Evolutionary conservation across 768 basidiomycete species (phyloP), one percentile per base, ranked within the genome.

Genomic region (Mycena galopus): DNA sequence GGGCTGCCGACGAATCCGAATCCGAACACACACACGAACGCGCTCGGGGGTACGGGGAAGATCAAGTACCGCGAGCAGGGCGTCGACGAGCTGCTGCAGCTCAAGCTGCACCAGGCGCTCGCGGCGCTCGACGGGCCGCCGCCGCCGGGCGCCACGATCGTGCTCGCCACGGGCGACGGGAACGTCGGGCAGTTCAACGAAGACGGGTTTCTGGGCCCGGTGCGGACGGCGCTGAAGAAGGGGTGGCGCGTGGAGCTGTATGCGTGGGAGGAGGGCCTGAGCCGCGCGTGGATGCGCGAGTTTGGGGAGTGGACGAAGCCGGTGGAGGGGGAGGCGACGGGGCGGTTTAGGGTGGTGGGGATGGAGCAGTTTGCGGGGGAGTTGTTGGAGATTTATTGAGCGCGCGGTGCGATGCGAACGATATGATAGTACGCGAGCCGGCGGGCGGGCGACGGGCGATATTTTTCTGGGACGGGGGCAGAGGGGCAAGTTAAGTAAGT

Each of bases 211-310:
- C 80, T 96, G 29, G 96, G 96, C 0, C 93, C 94, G 53, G 95
- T 96, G 16, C 85, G 94, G 68, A 91, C 92, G 16, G 97, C 97
- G 6, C 83, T 98, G 76, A 92, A 91, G 82, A 89, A 92, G 57
- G 97, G 97, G 2, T 99, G 97, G 97, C 88, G 87, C 67, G 96
- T 99, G n/a, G 97, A 99, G 83, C 78, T 98, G 77, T 96, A 96
- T 82, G 94, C 94, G 0, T 99, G 96, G 93, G 93, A 94, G 78
- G 91, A 92, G 57, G 93, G 94, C 2, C 80, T 95, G 71, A 96
- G 95, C 79, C 87, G 89, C 27, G 87, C 92, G 25, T 96, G 94
- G 94, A 89, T 85, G 81, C 85, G 89, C 60, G 90, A 92, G 80
- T 94, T 94, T 81, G 92, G 92, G 1, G 87, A 86, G 33, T 75